phyloP scores from a whole-genome alignment of 495 filamentous ascomycete species.

The Cercophora samala region DNA sequence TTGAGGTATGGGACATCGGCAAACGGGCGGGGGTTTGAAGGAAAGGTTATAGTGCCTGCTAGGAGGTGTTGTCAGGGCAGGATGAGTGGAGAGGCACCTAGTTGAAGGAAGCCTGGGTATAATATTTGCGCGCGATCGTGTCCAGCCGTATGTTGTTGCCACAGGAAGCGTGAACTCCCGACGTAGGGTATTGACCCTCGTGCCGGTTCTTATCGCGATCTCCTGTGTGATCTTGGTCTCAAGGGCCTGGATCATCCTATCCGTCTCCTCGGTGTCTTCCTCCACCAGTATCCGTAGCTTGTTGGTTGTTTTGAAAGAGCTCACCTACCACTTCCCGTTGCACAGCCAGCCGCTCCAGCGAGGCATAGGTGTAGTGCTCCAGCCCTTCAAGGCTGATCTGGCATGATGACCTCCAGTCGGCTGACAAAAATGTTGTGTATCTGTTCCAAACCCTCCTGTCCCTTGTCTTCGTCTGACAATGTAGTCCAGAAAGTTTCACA shows the following conservation, averaged over 20 bases:
- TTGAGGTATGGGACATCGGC: neutral
- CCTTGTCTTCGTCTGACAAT: no score
- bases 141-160: no score
- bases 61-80: neutral
- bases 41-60: neutral
- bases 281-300: neutral
- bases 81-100: neutral
- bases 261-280: neutral
- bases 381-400: no score
- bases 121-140: neutral
- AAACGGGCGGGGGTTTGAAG: slow-evolving; percentile 2
- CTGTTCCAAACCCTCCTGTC: no score
- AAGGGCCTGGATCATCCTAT: neutral
- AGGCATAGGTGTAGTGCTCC: no score
- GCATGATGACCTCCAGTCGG: no score
- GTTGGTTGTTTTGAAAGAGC: no score
- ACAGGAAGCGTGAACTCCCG: neutral
- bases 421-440: no score
- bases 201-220: neutral
- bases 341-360: no score
- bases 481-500: no score
- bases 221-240: neutral
- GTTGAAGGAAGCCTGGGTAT: neutral
- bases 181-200: neutral
- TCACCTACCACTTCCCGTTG: no score